Evolutionary conservation across 768 basidiomycete genomes (phyloP).

Genomic region (Gloeopeniophorella convolvens): DNA sequence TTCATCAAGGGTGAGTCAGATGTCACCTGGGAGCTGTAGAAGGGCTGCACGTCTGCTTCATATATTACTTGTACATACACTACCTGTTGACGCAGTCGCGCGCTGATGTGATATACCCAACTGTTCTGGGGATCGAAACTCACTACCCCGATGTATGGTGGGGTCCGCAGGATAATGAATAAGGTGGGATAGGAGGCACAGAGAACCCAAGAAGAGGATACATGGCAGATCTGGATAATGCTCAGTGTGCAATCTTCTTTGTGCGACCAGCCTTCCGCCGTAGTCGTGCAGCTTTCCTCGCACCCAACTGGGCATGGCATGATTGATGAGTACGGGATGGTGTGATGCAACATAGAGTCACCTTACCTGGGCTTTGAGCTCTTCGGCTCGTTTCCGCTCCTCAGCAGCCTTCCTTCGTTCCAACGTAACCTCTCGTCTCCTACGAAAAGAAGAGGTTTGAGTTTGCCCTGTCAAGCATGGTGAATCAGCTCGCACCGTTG

Average conservation of each 20-base stretch:
- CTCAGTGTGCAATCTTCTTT: slow-evolving; percentile 75
- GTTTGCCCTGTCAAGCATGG: background rate
- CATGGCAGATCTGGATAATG: no score
- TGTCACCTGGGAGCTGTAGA: slow-evolving; percentile 66
- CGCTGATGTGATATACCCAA: no score
- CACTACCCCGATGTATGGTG: no score
- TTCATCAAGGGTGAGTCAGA: slow-evolving; percentile 80
- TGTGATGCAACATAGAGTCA: background rate
- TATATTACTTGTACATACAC: slow-evolving; percentile 4
- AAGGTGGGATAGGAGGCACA: no score
- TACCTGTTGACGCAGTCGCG: slow-evolving; percentile 6
- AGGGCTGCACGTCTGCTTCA: slow-evolving; percentile 1
- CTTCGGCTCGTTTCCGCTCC: slow-evolving; percentile 58
- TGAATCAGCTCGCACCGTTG: slow-evolving; percentile 39
- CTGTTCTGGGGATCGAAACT: no score
- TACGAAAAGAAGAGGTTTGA: slow-evolving; percentile 23
- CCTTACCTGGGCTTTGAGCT: slow-evolving; percentile 55
- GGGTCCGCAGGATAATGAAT: no score
- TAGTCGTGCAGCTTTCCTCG: slow-evolving; percentile 65
- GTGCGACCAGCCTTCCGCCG: slow-evolving; percentile 67
- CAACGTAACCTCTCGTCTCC: slow-evolving; percentile 59
- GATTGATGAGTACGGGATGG: slow-evolving; percentile 1
- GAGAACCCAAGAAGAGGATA: no score
- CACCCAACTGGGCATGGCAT: slow-evolving; percentile 57
- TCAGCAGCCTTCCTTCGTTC: slow-evolving; percentile 69